Evolutionary conservation across 192 early-diverging fungal genomes (phyloP).

Genomic region (Diversispora eburnea): DNA sequence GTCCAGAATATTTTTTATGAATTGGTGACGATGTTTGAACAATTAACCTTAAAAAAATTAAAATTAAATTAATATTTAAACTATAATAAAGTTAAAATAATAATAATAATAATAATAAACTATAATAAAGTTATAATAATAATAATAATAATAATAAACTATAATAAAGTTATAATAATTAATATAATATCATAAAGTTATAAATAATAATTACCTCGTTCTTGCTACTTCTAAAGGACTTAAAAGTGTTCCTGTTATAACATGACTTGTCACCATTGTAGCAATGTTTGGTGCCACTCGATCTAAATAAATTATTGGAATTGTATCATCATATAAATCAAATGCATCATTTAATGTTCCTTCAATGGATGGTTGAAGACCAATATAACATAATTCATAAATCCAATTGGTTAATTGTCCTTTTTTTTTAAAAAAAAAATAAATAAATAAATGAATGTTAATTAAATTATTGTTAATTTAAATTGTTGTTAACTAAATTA

Average conservation of each 20-base stretch:
- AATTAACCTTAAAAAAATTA: slow-evolving; percentile 53
- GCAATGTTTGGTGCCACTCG: slow-evolving; percentile 56
- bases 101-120: no score
- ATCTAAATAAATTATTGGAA: slow-evolving; percentile 62
- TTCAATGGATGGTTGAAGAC: slow-evolving; percentile 84
- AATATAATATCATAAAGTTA: background rate
- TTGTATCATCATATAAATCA: slow-evolving; percentile 84
- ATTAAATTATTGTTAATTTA: background rate
- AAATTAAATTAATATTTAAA: background rate
- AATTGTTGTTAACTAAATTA: no score
- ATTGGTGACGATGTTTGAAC: slow-evolving; percentile 76
- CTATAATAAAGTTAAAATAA: background rate
- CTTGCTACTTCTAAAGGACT: slow-evolving; percentile 88
- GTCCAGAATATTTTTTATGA: slow-evolving; percentile 78
- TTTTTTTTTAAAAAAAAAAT: slow-evolving; percentile 23
- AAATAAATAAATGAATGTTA: background rate
- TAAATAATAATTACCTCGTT: slow-evolving; percentile 61
- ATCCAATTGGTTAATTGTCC: slow-evolving; percentile 79
- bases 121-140: background rate
- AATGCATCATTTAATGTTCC: slow-evolving; percentile 85
- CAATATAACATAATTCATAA: slow-evolving; percentile 67
- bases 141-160: background rate
- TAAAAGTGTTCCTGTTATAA: slow-evolving; percentile 74
- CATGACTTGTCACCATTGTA: slow-evolving; percentile 71
- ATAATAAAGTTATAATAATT: background rate